Percentiles rank a stretch among this genome's conserved stretches.
Conservation (phyloP, 129 eudicot species). For the Lonicera japonica region DNA sequence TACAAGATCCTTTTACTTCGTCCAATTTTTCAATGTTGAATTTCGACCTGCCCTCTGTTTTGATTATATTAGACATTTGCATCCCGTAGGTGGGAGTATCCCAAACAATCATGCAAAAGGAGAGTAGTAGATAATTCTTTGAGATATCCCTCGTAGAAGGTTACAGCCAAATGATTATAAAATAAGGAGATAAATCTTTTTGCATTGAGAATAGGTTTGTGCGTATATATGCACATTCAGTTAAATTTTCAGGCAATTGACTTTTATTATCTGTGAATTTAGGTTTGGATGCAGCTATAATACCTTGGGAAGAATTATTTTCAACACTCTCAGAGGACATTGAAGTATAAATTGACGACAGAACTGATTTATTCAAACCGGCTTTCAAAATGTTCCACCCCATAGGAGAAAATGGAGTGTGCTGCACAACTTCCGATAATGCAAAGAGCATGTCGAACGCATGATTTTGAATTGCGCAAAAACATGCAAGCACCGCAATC, state of each 20-base stretch:
- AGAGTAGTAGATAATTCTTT: too few relatives aligned
- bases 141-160: too few relatives aligned
- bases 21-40: too few relatives aligned
- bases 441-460: constrained; percentile 48
- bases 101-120: too few relatives aligned
- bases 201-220: too few relatives aligned
- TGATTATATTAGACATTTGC: too few relatives aligned
- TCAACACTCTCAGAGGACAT: constrained; percentile 20
- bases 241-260: not conserved
- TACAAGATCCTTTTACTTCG: too few relatives aligned
- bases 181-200: too few relatives aligned
- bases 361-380: constrained; percentile 45
- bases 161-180: too few relatives aligned
- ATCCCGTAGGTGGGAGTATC: too few relatives aligned
- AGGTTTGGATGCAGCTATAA: not conserved
- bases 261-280: not conserved
- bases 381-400: constrained; percentile 52
- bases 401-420: constrained; percentile 40
- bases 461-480: constrained; percentile 43
- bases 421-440: constrained; percentile 43
- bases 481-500: constrained; percentile 42
- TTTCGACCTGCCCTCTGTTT: too few relatives aligned
- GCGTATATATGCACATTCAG: too few relatives aligned
- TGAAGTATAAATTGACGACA: constrained; percentile 40
- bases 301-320: constrained; percentile 44